A percentile compares a stretch with the other conserved stretches of the same genome.
Conservation (phyloP, 305 asterid genomes). For the Euphrasia arctica region DNA sequence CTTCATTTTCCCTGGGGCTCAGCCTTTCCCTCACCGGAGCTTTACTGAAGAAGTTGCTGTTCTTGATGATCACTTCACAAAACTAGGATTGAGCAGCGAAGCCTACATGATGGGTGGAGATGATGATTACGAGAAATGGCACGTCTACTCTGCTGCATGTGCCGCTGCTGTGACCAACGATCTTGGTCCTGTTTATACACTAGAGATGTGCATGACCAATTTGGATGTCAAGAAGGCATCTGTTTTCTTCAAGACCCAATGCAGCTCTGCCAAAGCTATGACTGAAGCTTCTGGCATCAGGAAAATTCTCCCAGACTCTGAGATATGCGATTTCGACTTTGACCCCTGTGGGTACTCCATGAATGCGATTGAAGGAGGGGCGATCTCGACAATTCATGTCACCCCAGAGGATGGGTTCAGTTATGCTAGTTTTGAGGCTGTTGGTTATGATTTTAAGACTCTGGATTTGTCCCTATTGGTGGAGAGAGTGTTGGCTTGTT, state of each 20-base stretch:
- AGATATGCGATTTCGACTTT: conserved; percentile 76
- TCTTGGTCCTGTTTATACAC: conserved; percentile 42
- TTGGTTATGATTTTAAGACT: conserved; percentile 62
- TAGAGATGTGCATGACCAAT: conserved; percentile 94
- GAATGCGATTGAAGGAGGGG: conserved; percentile 74
- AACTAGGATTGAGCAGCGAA: conserved; percentile 56
- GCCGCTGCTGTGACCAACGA: conserved; percentile 31
- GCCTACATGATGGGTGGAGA: conserved; percentile 61
- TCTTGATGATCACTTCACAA: conserved; percentile 53
- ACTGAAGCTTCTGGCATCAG: conserved; percentile 69
- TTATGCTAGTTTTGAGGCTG: conserved; percentile 88
- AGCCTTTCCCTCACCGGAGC: conserved; percentile 71
- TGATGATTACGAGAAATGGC: conserved; percentile 74
- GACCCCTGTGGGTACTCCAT: conserved; percentile 96
- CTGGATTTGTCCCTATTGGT: conserved; percentile 41
- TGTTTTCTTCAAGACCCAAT: conserved; percentile 65
- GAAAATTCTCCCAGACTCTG: conserved; percentile 64
- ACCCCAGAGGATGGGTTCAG: conserved; percentile 96
- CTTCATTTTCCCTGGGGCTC: conserved; percentile 78
- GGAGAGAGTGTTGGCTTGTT: conserved; percentile 77
- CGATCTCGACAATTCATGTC: conserved; percentile 76
- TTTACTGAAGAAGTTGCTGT: conserved; percentile 69
- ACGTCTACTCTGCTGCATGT: conserved; percentile 63
- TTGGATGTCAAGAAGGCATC: conserved; percentile 67
- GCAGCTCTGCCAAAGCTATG: conserved; percentile 61